phyloP scores from a whole-genome alignment of 2,329 filamentous ascomycete species.

The Teratosphaeriaceae sp. region DNA sequence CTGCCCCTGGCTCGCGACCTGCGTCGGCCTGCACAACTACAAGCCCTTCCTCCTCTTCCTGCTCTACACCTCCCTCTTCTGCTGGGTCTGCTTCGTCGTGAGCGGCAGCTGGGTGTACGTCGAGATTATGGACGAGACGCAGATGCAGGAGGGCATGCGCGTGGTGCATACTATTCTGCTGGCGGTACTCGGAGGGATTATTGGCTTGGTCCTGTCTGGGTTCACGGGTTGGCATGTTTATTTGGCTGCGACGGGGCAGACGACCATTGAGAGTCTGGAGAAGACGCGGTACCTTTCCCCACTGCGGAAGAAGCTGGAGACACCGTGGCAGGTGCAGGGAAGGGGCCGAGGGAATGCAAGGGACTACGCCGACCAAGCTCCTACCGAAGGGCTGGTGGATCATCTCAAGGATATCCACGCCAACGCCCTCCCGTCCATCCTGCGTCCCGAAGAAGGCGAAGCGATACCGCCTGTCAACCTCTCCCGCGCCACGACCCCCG shows the following conservation, averaged over 20 bases:
- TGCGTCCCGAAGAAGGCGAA: slow-evolving; percentile 75
- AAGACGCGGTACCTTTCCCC: slow-evolving; percentile 91
- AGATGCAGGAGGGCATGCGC: slow-evolving; percentile 65
- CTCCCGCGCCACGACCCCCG: slow-evolving; percentile 17
- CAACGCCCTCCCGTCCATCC: slow-evolving; percentile 73
- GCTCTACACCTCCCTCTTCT: slow-evolving; percentile 81
- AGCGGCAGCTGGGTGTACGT: slow-evolving; percentile 76
- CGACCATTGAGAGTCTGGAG: slow-evolving; percentile 93
- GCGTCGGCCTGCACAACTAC: slow-evolving; percentile 89
- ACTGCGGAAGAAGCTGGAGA: slow-evolving; percentile 62
- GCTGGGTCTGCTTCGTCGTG: slow-evolving; percentile 71
- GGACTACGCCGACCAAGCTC: slow-evolving; percentile 34
- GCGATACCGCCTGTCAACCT: slow-evolving; percentile 29
- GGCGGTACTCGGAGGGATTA: slow-evolving; percentile 80
- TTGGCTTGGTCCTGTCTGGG: slow-evolving; percentile 78
- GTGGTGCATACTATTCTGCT: slow-evolving; percentile 89
- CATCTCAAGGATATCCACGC: slow-evolving; percentile 76
- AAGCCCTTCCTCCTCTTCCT: slow-evolving; percentile 93
- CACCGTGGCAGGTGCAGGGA: too few species aligned
- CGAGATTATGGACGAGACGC: slow-evolving; percentile 65
- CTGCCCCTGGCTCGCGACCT: slow-evolving; percentile 95
- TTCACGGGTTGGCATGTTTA: slow-evolving; percentile 92
- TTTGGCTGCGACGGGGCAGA: slow-evolving; percentile 71
- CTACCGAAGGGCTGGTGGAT: slow-evolving; percentile 51
- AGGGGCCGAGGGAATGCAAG: too few species aligned